A percentile compares a stretch with the other conserved stretches of the same genome.
Evolutionary conservation across 192 early-diverging fungal species (phyloP).

Genomic region (Rhizoclosmatium sp.): DNA sequence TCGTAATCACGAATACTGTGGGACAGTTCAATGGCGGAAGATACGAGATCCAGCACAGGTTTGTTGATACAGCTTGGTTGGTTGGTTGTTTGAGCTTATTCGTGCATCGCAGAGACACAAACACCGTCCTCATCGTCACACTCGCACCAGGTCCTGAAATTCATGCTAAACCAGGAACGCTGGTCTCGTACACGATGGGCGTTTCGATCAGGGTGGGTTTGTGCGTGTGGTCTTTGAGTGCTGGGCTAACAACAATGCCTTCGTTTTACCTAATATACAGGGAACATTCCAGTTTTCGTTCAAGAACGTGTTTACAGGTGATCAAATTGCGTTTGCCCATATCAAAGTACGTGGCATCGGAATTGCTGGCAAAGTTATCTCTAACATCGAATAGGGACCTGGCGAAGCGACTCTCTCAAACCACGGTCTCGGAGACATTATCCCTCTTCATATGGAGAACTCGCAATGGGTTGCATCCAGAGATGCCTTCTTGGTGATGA

Average conservation of each 20-base stretch:
- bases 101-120: neutral
- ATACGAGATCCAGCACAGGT: slow-evolving; percentile 13
- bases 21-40: neutral
- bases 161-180: slow-evolving; percentile 7
- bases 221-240: no score
- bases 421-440: slow-evolving; percentile 20
- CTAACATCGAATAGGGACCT: neutral
- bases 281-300: slow-evolving; percentile 5
- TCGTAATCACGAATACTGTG: slow-evolving; percentile 39
- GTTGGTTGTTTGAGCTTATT: neutral
- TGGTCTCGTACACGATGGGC: neutral
- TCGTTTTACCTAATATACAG: neutral
- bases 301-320: slow-evolving; percentile 4
- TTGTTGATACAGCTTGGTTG: neutral
- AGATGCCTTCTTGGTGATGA: neutral
- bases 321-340: neutral
- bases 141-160: neutral
- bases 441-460: neutral
- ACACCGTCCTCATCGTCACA: neutral
- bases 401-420: neutral
- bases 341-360: neutral
- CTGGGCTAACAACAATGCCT: no score
- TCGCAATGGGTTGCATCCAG: neutral
- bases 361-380: neutral
- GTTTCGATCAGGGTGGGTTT: neutral